Percentiles rank a stretch among this genome's conserved stretches.
Evolutionary conservation across 2,329 filamentous ascomycete species (phyloP).

Genomic region (Aaosphaeria arxii): DNA sequence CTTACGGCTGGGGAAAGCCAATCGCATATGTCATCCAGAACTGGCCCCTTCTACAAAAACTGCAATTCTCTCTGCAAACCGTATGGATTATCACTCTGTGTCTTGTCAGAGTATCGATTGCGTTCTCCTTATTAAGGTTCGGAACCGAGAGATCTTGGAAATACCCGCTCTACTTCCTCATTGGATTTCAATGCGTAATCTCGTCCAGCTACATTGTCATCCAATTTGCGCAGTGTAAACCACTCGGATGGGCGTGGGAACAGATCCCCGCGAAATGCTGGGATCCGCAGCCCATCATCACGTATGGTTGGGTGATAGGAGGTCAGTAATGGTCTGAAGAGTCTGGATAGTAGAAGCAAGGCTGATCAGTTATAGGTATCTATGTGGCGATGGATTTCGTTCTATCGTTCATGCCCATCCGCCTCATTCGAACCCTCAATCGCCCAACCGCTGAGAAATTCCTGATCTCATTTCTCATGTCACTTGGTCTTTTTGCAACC

Average conservation of each 20-base stretch:
- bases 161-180: constrained; percentile 17
- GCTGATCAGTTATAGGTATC: constrained; percentile 8
- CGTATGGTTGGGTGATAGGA: constrained; percentile 21
- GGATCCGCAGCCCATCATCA: constrained; percentile 13
- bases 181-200: constrained; percentile 17
- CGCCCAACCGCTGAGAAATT: constrained; percentile 19
- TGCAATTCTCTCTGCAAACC: constrained; percentile 24
- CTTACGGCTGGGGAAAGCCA: constrained; percentile 23
- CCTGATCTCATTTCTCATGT: constrained; percentile 12
- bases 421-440: constrained; percentile 17
- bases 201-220: constrained; percentile 22
- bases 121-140: constrained; percentile 20
- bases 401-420: constrained; percentile 23
- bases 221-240: constrained; percentile 23
- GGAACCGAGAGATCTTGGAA: constrained; percentile 16
- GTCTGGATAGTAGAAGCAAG: too few relatives aligned
- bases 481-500: constrained; percentile 12
- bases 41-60: constrained; percentile 9
- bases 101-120: constrained; percentile 22
- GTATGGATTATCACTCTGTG: constrained; percentile 21
- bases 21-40: constrained; percentile 10
- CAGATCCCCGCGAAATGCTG: constrained; percentile 19
- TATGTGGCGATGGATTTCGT: constrained; percentile 24
- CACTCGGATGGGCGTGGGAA: constrained; percentile 21
- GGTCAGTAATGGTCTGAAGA: constrained; percentile 9